These are phyloP conservation scores for Geotrichum cucujoidarum DNA, from an alignment of 1,139 yeast species.

Conservation along the genomic window DNA sequence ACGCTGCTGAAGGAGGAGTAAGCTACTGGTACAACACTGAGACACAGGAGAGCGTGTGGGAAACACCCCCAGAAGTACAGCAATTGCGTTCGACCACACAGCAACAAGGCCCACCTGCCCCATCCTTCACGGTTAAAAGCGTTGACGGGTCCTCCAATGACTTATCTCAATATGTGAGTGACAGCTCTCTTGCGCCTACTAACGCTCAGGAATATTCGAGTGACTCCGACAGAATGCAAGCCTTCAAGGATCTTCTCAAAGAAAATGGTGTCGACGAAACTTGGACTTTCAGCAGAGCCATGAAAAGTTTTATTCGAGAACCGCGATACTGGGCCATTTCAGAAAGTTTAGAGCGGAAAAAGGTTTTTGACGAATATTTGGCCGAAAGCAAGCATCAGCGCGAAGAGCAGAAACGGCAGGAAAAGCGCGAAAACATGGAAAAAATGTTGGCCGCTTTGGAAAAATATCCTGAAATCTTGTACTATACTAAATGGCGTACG, in stretches of 20 bases:
- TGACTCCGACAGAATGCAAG: conserved; percentile 41
- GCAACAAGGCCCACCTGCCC: conserved; percentile 4
- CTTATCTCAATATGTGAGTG: conserved; percentile 15
- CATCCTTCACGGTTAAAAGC: background rate
- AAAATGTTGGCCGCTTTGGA: conserved; percentile 51
- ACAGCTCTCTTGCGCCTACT: conserved; percentile 18
- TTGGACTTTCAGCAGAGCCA: conserved; percentile 70
- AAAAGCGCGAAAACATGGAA: conserved; percentile 50
- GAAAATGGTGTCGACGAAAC: conserved; percentile 59
- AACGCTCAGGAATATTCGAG: conserved; percentile 13
- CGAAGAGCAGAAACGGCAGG: conserved; percentile 43
- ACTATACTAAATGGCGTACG: conserved; percentile 65
- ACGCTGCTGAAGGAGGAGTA: conserved; percentile 62
- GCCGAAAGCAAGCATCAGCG: conserved; percentile 45
- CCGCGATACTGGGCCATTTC: conserved; percentile 66
- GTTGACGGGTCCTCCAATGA: conserved; percentile 12
- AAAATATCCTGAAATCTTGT: conserved; percentile 43
- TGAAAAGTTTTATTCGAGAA: conserved; percentile 53
- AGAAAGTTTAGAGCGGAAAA: conserved; percentile 58
- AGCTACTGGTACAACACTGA: conserved; percentile 65
- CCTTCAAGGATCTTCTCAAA: conserved; percentile 50
- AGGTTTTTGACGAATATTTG: conserved; percentile 60
- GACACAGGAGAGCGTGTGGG: conserved; percentile 77
- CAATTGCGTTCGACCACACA: conserved; percentile 19
- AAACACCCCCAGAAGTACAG: conserved; percentile 49